A percentile compares a stretch with the other conserved stretches of the same genome.
These are phyloP conservation scores for Davidsoniella eucalypti DNA, from an alignment of 2,329 filamentous ascomycete species.

Conservation along the genomic window DNA sequence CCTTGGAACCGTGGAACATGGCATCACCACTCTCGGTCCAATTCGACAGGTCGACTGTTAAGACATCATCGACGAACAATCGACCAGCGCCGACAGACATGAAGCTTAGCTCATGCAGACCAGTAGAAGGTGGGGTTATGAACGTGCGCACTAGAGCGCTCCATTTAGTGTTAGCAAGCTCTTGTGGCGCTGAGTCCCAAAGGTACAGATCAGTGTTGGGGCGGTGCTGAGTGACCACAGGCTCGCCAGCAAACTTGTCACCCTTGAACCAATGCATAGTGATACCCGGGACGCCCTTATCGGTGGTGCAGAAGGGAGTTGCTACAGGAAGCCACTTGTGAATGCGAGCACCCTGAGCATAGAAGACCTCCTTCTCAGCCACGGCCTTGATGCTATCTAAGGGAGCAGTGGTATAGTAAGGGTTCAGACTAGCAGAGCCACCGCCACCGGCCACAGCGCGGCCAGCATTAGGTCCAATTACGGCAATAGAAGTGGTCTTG, in stretches of 20 bases:
- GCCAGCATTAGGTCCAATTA: slow-evolving; percentile 53
- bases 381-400: slow-evolving; percentile 43
- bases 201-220: slow-evolving; percentile 51
- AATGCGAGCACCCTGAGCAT: slow-evolving; percentile 45
- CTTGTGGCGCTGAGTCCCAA: slow-evolving; percentile 50
- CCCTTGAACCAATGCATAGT: slow-evolving; percentile 48
- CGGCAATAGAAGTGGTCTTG: slow-evolving; percentile 40
- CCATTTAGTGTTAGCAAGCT: slow-evolving; percentile 44
- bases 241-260: slow-evolving; percentile 42
- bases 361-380: slow-evolving; percentile 38
- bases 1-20: slow-evolving; percentile 53
- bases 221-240: slow-evolving; percentile 40
- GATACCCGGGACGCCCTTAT: slow-evolving; percentile 41
- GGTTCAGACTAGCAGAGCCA: slow-evolving; percentile 50
- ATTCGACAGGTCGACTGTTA: slow-evolving; percentile 49
- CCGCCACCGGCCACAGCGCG: slow-evolving; percentile 51
- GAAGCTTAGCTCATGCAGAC: slow-evolving; percentile 49
- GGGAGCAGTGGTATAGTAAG: slow-evolving; percentile 50
- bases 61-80: slow-evolving; percentile 40
- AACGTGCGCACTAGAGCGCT: slow-evolving; percentile 46
- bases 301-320: slow-evolving; percentile 39
- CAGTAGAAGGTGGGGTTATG: slow-evolving; percentile 40
- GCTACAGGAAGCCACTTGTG: slow-evolving; percentile 50
- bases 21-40: slow-evolving; percentile 54
- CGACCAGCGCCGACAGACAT: slow-evolving; percentile 50